These are phyloP conservation scores for Hemisphaericaspora nanyangensis DNA, from an alignment of 805 yeast genomes.

Conservation along the genomic window DNA sequence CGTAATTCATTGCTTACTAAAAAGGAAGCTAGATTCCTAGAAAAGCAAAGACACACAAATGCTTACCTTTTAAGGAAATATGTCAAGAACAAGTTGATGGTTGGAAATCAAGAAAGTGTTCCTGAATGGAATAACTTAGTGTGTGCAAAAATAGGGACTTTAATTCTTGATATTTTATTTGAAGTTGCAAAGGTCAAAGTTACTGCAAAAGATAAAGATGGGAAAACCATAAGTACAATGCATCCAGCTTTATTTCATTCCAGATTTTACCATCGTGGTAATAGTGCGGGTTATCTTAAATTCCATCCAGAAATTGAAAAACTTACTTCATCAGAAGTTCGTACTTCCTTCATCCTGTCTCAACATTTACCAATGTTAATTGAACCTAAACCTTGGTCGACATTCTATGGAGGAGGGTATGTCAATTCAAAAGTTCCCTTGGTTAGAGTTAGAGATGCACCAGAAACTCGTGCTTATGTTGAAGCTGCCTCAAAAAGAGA, in stretches of 20 bases:
- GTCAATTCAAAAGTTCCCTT: constrained; percentile 57
- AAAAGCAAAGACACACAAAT: not conserved
- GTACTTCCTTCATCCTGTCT: constrained; percentile 69
- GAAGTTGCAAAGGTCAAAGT: constrained; percentile 83
- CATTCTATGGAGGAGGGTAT: constrained; percentile 83
- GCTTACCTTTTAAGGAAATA: too few species aligned
- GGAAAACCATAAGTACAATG: constrained; percentile 57
- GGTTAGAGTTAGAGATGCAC: constrained; percentile 76
- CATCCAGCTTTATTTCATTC: constrained; percentile 92
- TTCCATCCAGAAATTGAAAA: constrained; percentile 67
- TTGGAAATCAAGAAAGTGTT: constrained; percentile 7
- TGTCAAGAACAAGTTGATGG: too few species aligned
- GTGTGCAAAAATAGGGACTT: constrained; percentile 72
- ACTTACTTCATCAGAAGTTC: constrained; percentile 62
- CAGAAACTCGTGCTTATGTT: constrained; percentile 86
- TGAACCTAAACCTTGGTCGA: constrained; percentile 84
- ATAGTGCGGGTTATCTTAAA: constrained; percentile 75
- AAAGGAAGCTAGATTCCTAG: constrained; percentile 31
- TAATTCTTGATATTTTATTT: constrained; percentile 67
- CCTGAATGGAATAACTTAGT: constrained; percentile 25
- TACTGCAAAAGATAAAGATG: constrained; percentile 18
- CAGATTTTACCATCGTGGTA: constrained; percentile 76
- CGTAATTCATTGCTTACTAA: constrained; percentile 62
- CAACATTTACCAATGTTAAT: constrained; percentile 91
- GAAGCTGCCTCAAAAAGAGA: constrained; percentile 76